Evolutionary conservation across 2,329 filamentous ascomycete species (phyloP).

Genomic region (Colletotrichum sp.): DNA sequence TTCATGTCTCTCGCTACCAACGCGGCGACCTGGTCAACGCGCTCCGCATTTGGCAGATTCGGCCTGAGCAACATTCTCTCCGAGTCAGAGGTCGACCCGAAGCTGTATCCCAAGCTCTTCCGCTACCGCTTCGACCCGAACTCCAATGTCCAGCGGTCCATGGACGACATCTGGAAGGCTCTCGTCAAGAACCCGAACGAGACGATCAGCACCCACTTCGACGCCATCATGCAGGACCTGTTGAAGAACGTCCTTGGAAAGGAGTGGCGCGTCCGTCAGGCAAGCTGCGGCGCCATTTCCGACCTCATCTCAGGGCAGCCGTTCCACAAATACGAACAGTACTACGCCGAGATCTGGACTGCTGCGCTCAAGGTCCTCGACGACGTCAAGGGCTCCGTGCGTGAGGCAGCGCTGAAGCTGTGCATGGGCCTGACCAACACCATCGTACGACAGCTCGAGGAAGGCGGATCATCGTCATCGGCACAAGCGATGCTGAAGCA

Average conservation of each 20-base stretch:
- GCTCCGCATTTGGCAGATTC: slow-evolving; percentile 93
- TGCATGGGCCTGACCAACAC: slow-evolving; percentile 86
- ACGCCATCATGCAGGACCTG: slow-evolving; percentile 87
- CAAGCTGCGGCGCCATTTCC: slow-evolving; percentile 87
- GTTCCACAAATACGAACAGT: slow-evolving; percentile 79
- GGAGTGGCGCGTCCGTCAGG: slow-evolving; percentile 93
- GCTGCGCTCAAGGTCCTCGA: slow-evolving; percentile 90
- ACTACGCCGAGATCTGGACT: slow-evolving; percentile 85
- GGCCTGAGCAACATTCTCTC: slow-evolving; percentile 91
- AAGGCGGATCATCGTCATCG: slow-evolving; percentile 72
- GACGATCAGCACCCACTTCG: slow-evolving; percentile 82
- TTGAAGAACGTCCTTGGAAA: slow-evolving; percentile 85
- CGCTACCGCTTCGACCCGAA: slow-evolving; percentile 96
- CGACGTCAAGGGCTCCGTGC: slow-evolving; percentile 92
- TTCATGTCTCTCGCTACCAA: slow-evolving; percentile 98
- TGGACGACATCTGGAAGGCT: slow-evolving; percentile 98
- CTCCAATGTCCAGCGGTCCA: slow-evolving; percentile 87
- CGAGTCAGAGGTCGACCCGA: slow-evolving; percentile 86
- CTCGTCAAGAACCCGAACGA: slow-evolving; percentile 86
- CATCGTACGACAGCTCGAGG: slow-evolving; percentile 84
- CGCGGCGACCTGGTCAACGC: slow-evolving; percentile 96
- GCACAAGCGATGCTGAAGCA: slow-evolving; percentile 83
- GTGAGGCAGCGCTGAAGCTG: slow-evolving; percentile 79
- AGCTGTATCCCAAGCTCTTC: slow-evolving; percentile 93
- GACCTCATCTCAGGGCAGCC: slow-evolving; percentile 85